Conservation (phyloP, 495 filamentous ascomycete genomes). For the Amniculicola lignicola region DNA sequence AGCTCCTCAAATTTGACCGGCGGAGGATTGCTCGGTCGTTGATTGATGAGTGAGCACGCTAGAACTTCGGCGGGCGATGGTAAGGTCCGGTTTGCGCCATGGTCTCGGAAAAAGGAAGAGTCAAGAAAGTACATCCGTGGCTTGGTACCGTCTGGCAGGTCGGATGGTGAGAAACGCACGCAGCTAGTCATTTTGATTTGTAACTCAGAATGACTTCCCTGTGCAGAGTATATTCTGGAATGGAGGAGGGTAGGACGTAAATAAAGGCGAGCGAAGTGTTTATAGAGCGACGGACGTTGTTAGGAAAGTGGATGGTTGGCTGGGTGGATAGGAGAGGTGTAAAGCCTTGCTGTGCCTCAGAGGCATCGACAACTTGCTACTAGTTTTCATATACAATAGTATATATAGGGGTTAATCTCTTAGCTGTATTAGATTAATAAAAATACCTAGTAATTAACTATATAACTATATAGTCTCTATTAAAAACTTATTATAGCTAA, state of each 20-base stretch:
- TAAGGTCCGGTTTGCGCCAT: conserved; percentile 1
- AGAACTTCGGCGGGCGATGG: conserved; percentile 10
- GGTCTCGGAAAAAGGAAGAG: conserved; percentile 10
- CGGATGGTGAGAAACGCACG: conserved; percentile 7
- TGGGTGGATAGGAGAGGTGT: conserved; percentile 6
- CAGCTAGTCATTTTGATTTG: conserved; percentile 6
- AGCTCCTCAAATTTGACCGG: conserved; percentile 42
- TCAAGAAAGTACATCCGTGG: conserved; percentile 12
- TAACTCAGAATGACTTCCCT: conserved; percentile 6
- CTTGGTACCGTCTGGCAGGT: conserved; percentile 13
- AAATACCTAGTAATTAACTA: too few species aligned
- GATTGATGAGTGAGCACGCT: conserved; percentile 2
- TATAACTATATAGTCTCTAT: too few species aligned
- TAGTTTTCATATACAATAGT: too few species aligned
- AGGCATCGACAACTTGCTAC: background rate
- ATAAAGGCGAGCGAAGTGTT: conserved; percentile 7
- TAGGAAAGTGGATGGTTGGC: conserved; percentile 4
- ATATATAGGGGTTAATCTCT: too few species aligned
- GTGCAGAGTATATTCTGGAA: conserved; percentile 4
- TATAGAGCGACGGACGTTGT: conserved; percentile 4
- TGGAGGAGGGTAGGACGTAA: conserved; percentile 4
- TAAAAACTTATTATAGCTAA: too few species aligned
- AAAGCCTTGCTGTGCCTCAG: conserved; percentile 4
- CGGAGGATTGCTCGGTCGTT: conserved; percentile 11
- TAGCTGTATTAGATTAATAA: too few species aligned